A percentile compares a stretch with the other conserved stretches of the same genome.
These are phyloP conservation scores for Asterophora parasitica DNA, from an alignment of 768 basidiomycete species.

Conservation along the genomic window DNA sequence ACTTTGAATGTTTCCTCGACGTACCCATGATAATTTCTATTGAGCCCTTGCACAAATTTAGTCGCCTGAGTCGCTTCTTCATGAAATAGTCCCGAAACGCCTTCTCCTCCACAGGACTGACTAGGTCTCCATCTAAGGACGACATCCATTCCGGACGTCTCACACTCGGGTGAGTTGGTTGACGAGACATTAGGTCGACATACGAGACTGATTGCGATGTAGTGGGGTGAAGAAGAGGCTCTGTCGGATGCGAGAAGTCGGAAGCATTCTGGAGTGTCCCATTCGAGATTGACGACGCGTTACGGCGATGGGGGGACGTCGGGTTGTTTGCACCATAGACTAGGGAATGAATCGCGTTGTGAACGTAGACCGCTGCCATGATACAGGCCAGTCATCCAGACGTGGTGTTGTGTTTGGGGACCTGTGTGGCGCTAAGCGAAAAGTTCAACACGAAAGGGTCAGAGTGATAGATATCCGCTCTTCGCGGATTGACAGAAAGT, in stretches of 20 bases:
- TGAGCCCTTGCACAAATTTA: slow-evolving; percentile 23
- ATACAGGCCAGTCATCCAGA: slow-evolving; percentile 18
- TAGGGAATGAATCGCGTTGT: slow-evolving; percentile 45
- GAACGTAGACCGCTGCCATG: slow-evolving; percentile 60
- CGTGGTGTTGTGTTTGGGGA: slow-evolving; percentile 11
- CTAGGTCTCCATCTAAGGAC: slow-evolving; percentile 23
- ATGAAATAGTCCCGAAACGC: slow-evolving; percentile 19
- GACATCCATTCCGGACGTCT: slow-evolving; percentile 23
- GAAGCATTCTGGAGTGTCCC: slow-evolving; percentile 34
- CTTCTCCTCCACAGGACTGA: slow-evolving; percentile 25
- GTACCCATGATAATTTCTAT: slow-evolving; percentile 36
- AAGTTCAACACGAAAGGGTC: too few species aligned
- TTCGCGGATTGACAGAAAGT: neutral
- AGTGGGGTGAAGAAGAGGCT: slow-evolving; percentile 35
- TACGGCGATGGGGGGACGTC: slow-evolving; percentile 40
- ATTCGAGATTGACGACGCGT: slow-evolving; percentile 33
- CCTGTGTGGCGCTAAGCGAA: neutral
- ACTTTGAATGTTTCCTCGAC: slow-evolving; percentile 14
- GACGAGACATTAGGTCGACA: slow-evolving; percentile 28
- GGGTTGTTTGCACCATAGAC: slow-evolving; percentile 25
- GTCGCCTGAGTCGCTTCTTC: slow-evolving; percentile 24
- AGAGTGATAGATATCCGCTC: neutral
- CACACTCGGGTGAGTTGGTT: slow-evolving; percentile 24
- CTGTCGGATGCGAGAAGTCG: slow-evolving; percentile 36
- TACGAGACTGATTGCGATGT: slow-evolving; percentile 27